A percentile compares a stretch with the other conserved stretches of the same genome.
Conservation (phyloP, 176 grass and related monocot species). For the Phyllostachys edulis region DNA sequence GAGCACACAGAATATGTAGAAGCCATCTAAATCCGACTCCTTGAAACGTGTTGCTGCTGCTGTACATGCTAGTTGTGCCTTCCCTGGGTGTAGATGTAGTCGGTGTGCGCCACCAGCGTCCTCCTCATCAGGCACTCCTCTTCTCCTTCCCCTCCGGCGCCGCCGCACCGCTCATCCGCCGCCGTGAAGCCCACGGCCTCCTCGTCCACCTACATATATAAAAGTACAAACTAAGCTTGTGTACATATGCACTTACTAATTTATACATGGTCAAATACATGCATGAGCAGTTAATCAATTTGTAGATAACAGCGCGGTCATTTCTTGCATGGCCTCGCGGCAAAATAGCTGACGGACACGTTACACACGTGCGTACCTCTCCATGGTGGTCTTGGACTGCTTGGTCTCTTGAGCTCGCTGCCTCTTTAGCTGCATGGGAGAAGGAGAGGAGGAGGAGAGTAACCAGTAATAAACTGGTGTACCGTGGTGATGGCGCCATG, state of each 20-base stretch:
- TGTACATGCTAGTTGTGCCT: slow-evolving; percentile 18
- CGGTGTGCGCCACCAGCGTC: slow-evolving; percentile 55
- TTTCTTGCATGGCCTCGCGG: neutral
- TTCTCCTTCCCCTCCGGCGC: neutral
- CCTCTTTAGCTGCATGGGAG: neutral
- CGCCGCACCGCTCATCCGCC: slow-evolving; percentile 7
- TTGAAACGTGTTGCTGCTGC: neutral
- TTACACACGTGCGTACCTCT: neutral
- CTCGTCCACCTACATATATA: slow-evolving; percentile 4
- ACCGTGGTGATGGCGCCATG: slow-evolving; percentile 17
- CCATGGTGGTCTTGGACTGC: neutral
- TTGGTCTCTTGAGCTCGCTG: neutral
- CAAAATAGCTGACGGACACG: neutral
- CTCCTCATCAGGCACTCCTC: slow-evolving; percentile 58
- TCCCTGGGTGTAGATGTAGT: slow-evolving; percentile 69
- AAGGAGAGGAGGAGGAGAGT: neutral
- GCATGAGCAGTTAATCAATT: neutral
- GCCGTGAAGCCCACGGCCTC: neutral
- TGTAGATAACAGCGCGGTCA: no score
- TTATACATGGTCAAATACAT: neutral
- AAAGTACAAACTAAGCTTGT: neutral
- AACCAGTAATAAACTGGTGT: neutral
- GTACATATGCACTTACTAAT: neutral
- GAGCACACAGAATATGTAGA: neutral
- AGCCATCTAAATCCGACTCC: neutral